Conservation (phyloP, 2,329 filamentous ascomycete genomes). For the Byssoonygena ceratinophila region DNA sequence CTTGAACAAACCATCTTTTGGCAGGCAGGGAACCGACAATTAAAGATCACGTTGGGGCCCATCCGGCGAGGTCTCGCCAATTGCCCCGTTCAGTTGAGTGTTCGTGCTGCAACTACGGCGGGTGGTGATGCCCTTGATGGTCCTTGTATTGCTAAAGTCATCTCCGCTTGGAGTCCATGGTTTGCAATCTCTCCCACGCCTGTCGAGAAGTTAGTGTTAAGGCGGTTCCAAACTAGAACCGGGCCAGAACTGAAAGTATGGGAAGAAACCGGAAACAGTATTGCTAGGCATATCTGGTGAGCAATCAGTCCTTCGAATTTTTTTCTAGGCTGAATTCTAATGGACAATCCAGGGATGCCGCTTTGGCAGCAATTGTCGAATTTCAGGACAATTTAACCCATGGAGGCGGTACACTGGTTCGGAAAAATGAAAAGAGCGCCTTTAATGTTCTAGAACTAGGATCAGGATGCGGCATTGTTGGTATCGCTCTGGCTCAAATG, state of each 20-base stretch:
- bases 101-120: neutral
- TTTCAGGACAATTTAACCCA: conserved; percentile 31
- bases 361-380: conserved; percentile 46
- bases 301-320: conserved; percentile 10
- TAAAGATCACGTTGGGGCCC: conserved; percentile 34
- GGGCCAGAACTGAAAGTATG: conserved; percentile 41
- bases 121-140: conserved; percentile 21
- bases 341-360: conserved; percentile 43
- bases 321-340: neutral
- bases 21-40: conserved; percentile 35
- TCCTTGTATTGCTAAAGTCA: conserved; percentile 35
- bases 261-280: conserved; percentile 63
- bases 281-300: conserved; percentile 61
- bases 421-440: conserved; percentile 20
- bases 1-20: conserved; percentile 32
- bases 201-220: conserved; percentile 45
- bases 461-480: conserved; percentile 58
- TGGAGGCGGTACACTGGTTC: conserved; percentile 28
- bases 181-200: conserved; percentile 35
- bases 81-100: conserved; percentile 4
- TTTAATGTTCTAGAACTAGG: conserved; percentile 54
- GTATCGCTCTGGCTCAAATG: conserved; percentile 50
- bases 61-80: conserved; percentile 4
- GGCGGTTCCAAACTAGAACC: conserved; percentile 33
- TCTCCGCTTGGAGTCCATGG: conserved; percentile 48